Base-by-base conservation (phyloP, 495 filamentous ascomycete genomes). In the Penicillium daleae region DNA sequence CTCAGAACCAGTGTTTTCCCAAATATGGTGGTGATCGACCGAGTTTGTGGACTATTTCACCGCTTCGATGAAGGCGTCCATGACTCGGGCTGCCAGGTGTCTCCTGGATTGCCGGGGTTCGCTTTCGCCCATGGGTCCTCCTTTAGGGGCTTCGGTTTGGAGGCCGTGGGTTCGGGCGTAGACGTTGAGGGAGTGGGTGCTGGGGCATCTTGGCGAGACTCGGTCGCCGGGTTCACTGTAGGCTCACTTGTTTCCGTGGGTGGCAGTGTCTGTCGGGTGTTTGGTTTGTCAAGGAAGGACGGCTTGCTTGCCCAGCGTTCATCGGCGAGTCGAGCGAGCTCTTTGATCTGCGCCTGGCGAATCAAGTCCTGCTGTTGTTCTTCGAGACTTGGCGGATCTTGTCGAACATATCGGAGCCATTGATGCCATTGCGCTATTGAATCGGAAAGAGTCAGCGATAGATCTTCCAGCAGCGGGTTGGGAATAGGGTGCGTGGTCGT, bases 371-470 rank as follows among this genome's bases (percentile, higher is more conserved):
- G 72, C 40, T 79, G 77, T 66, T 96, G 94, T 74, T 99, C 95
- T 19, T 80, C 66, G 19, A 97, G 76, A 0, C 85, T 86, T 0
- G 95, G 95, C 0, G 96, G 81, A 7, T 85, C 71, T 7, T 69
- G 19, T 5, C 95, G 90, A 9, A 91, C 90, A 66, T 96, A 85
- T 39, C 96, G 92, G 13, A 99, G 88, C 95, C 95, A 99, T 73
- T 97, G 94, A 74, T 94, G 91, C 95, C 95, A 99, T 79, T 90
- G 87, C 1, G 94, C 90, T 78, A 79, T 66, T 12, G 17, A 59
- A 81, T 71, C 8, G n/a, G 21, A 37, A 21, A 33, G 29, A 59
- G 31, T 59, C 32, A 59, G 42, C 31, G 8, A 37, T 24, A 27
- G 13, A 17, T 50, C 37, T 29, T 24, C 12, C n/a, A 12, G 4